Conservation (phyloP, 495 filamentous ascomycete genomes). For the Penicillium silybi region DNA sequence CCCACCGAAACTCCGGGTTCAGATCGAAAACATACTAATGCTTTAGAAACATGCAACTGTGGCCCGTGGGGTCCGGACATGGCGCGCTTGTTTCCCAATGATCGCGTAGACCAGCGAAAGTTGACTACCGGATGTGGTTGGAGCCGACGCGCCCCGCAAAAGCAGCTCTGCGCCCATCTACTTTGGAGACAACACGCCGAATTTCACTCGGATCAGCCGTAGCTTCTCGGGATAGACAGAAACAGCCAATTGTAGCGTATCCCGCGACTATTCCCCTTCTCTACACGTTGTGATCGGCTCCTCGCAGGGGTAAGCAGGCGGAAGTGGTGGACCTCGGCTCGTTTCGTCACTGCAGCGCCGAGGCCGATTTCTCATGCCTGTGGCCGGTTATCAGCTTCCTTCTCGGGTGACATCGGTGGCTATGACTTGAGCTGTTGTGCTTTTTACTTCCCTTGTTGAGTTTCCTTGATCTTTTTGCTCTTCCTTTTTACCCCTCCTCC, state of each 20-base stretch:
- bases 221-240: neutral
- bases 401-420: constrained; percentile 20
- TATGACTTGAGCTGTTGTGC: constrained; percentile 3
- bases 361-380: constrained; percentile 25
- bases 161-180: neutral
- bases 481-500: neutral
- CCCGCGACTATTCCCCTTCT: neutral
- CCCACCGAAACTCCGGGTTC: constrained; percentile 3
- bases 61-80: constrained; percentile 31
- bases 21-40: constrained; percentile 1
- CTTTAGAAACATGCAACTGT: constrained; percentile 20
- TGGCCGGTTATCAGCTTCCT: constrained; percentile 10
- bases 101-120: neutral
- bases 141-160: constrained; percentile 10
- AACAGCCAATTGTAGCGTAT: neutral
- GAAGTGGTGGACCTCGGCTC: constrained; percentile 35
- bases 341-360: constrained; percentile 34
- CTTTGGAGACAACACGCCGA: neutral
- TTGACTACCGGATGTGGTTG: constrained; percentile 1
- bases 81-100: constrained; percentile 8
- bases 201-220: neutral
- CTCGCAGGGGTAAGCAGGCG: neutral
- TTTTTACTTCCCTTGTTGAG: constrained; percentile 1
- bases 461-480: neutral
- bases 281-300: neutral